Percentiles rank a stretch among this genome's conserved stretches.
Evolutionary conservation across 2,329 filamentous ascomycete species (phyloP).

Genomic region (Botrytis fragariae): DNA sequence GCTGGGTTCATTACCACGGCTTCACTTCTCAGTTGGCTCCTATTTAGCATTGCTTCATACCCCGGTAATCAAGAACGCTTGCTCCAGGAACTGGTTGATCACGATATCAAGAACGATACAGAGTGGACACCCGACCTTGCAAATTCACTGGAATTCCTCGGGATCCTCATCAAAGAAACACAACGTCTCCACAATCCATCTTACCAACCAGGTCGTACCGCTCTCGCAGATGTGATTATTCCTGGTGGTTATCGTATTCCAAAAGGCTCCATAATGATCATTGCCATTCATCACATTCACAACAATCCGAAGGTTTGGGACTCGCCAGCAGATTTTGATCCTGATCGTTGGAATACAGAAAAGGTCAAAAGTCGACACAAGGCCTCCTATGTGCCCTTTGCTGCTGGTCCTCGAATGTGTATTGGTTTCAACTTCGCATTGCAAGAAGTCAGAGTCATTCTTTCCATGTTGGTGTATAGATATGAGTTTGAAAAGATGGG

Average conservation of each 20-base stretch:
- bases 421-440: conserved; percentile 45
- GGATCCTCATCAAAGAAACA: conserved; percentile 47
- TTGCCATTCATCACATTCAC: conserved; percentile 29
- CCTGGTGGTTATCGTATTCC: conserved; percentile 47
- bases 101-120: conserved; percentile 37
- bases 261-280: conserved; percentile 36
- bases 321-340: conserved; percentile 26
- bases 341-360: conserved; percentile 30
- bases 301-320: conserved; percentile 30
- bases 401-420: conserved; percentile 40
- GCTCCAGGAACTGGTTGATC: conserved; percentile 46
- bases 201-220: conserved; percentile 48
- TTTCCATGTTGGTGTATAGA: conserved; percentile 41
- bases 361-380: conserved; percentile 24
- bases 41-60: conserved; percentile 46
- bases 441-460: conserved; percentile 42
- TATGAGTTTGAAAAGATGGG: conserved; percentile 41
- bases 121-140: conserved; percentile 40
- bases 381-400: conserved; percentile 41
- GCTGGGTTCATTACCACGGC: conserved; percentile 50
- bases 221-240: conserved; percentile 44
- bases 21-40: conserved; percentile 47
- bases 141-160: conserved; percentile 41
- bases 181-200: conserved; percentile 47
- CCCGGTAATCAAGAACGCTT: conserved; percentile 45